Evolutionary conservation across 2,329 filamentous ascomycete species (phyloP).

Genomic region (Clarireedia paspali): DNA sequence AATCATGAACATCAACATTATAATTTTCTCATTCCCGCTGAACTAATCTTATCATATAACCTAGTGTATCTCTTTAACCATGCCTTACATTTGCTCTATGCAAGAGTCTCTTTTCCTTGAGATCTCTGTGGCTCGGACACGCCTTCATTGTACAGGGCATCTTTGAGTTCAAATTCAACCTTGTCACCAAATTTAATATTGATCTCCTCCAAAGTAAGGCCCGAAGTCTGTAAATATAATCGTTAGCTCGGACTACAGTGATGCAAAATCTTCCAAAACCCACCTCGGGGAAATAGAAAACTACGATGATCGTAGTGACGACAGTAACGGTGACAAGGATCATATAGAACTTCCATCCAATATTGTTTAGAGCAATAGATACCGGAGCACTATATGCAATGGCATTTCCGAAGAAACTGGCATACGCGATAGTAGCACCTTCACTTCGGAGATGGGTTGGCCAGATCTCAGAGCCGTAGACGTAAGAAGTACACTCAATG

Average conservation of each 20-base stretch:
- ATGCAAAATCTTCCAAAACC: not conserved
- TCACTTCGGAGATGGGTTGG: constrained; percentile 29
- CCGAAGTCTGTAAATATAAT: constrained; percentile 16
- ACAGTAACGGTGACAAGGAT: constrained; percentile 25
- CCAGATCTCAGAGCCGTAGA: constrained; percentile 31
- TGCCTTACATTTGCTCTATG: too few relatives aligned
- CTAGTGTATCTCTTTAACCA: too few relatives aligned
- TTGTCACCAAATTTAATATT: constrained; percentile 27
- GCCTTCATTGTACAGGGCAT: not conserved
- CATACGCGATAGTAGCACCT: constrained; percentile 2
- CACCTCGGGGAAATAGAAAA: constrained; percentile 25
- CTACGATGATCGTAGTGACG: constrained; percentile 19
- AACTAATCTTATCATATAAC: too few relatives aligned
- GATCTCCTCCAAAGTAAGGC: constrained; percentile 29
- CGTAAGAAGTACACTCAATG: constrained; percentile 20
- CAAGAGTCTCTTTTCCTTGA: too few relatives aligned
- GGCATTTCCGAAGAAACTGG: constrained; percentile 2
- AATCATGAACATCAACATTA: too few relatives aligned
- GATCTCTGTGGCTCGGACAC: not conserved
- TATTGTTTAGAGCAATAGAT: constrained; percentile 15
- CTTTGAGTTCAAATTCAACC: constrained; percentile 12
- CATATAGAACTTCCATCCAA: constrained; percentile 30
- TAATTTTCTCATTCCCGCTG: too few relatives aligned
- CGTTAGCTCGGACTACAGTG: too few relatives aligned
- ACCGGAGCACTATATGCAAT: not conserved